Base-by-base conservation (phyloP, 2,329 filamentous ascomycete species). In the Biscogniauxia marginata region DNA sequence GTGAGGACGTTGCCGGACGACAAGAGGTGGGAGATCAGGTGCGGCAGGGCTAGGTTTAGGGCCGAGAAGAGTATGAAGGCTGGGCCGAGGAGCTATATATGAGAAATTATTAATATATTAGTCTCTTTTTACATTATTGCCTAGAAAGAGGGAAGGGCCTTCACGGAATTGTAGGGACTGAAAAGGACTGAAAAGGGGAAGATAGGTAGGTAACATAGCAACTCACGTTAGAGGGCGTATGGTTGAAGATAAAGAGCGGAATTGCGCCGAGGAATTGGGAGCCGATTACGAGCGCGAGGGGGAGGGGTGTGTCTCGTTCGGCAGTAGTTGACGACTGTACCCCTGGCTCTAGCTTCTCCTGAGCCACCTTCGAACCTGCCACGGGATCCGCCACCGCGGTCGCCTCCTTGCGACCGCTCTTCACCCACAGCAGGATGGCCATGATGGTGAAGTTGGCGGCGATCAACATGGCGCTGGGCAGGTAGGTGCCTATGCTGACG, bases 401-500 rank as follows among this genome's bases (percentile, higher is more conserved):
- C 48, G 62, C 68, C 25, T 71, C 61, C 60, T 72, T 73, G 65
- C 83, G 82, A 1, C 93, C 93, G 66, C 91, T 96, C 72, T 90
- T 87, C 16, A 97, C 82, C 95, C 95, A 99, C n/a, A 97, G 79
- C 16, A 88, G 87, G 65, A 98, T 93, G 4, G 93, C 91, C 79
- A 93, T 96, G 70, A 99, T 93, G 24, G 90, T 96, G 69, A 98
- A 98, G 72, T 93, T 97, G 46, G 88, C 89, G 1, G 95, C 95
- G 55, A 99, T 83, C 50, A 98, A 76, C 95, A 99, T 99, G n/a
- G 95, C 95, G 65, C 91, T 96, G 0, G 95, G 95, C 3, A 99
- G 81, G 70, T 99, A 99, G 1, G 93, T 99, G 16, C 95, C 95
- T 61, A 99, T 99, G 74, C 93, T 98, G 65, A 98, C 95, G 70